These are phyloP conservation scores for Hypoxylon fuscum DNA, from an alignment of 495 filamentous ascomycete species.

Conservation along the genomic window DNA sequence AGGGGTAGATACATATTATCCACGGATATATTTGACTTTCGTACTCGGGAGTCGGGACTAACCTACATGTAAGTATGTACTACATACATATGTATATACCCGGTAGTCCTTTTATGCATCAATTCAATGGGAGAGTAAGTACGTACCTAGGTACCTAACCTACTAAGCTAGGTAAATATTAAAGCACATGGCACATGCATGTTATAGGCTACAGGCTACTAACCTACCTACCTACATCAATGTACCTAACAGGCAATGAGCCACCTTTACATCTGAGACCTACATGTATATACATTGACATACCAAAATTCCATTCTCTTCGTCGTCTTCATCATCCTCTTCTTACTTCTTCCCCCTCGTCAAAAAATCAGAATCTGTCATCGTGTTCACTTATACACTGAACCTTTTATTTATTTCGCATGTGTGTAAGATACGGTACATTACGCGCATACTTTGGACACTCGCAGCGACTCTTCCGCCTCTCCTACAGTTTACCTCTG, in stretches of 20 bases:
- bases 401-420: neutral
- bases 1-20: too few species aligned
- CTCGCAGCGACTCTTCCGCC: neutral
- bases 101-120: too few species aligned
- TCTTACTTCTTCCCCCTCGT: conserved; percentile 1
- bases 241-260: conserved; percentile 11
- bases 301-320: neutral
- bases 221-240: too few species aligned
- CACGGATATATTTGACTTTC: too few species aligned
- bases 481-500: conserved; percentile 4
- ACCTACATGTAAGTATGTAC: too few species aligned
- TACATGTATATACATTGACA: neutral
- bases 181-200: neutral
- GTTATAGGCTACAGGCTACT: too few species aligned
- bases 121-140: too few species aligned
- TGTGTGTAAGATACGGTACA: neutral
- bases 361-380: too few species aligned
- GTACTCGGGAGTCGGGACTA: too few species aligned
- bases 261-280: conserved; percentile 18
- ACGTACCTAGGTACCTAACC: neutral
- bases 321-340: neutral
- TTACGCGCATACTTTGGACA: neutral
- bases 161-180: neutral
- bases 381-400: neutral
- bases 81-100: too few species aligned